Evolutionary conservation across 192 early-diverging fungal species (phyloP), one percentile per base, ranked within the genome.

Genomic region (Thoreauomyces humboldtii): DNA sequence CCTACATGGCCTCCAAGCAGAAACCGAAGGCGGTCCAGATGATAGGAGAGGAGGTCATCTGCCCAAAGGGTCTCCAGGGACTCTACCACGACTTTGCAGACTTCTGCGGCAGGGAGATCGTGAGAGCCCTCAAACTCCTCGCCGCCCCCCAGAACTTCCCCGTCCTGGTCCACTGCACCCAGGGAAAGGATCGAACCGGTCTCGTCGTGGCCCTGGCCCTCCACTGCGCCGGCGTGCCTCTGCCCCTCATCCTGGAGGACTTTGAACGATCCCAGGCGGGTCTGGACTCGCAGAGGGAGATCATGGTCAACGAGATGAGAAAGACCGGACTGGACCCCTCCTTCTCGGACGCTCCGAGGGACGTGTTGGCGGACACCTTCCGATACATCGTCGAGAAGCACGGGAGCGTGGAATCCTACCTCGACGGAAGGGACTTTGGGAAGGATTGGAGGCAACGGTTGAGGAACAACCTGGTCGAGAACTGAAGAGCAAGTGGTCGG

Each of bases 161-260:
- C 2, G 69, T 81, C 0, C 61, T 79, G 1, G 70, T 81, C 31
- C 76, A 81, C 54, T 81, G 80, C 51, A 71, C 74, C 12, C 76
- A 72, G 27, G 80, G 80, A 2, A 81, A 81, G 62, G 80, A 81
- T 38, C 69, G 80, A 6, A 81, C 80, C 25, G 80, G 80, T 17
- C 22, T 81, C 15, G 56, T 67, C 6, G 45, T 73, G 31, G 70
- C 70, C 7, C 27, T 76, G 52, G 52, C 66, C 6, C 47, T 60
- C 32, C 25, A 27, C 2, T 61, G 60, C 17, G 53, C 46, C 19
- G 63, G 63, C 24, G 55, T 72, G 22, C 9, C 50, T 27, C 21
- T 31, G 27, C 45, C 55, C 0, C 34, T 51, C 4, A 76, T 76
- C 35, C 17, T 76, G 15, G 50, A 12, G 21, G 64, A 72, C 29